Percentiles rank a stretch among this genome's conserved stretches.
These are phyloP conservation scores for Rubia balearica DNA, from an alignment of 305 asterid genomes.

Conservation along the genomic window DNA sequence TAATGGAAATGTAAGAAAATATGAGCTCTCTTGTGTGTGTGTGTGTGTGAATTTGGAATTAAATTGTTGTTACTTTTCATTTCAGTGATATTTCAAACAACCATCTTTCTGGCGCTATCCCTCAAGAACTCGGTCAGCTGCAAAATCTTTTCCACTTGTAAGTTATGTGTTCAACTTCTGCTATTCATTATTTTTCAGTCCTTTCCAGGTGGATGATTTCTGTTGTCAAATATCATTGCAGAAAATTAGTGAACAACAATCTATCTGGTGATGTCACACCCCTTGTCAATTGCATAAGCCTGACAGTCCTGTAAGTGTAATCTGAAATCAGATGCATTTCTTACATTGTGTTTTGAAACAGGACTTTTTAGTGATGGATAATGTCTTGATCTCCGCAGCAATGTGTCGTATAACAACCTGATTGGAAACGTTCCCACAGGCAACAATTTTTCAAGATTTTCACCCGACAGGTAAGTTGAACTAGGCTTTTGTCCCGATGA, in stretches of 20 bases:
- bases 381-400: constrained; percentile 39
- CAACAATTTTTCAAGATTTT: constrained; percentile 83
- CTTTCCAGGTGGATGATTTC: neutral
- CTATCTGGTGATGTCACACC: constrained; percentile 71
- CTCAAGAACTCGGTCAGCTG: constrained; percentile 82
- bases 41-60: neutral
- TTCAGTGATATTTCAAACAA: constrained; percentile 84
- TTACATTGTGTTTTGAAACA: neutral
- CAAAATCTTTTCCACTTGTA: constrained; percentile 79
- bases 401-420: constrained; percentile 75
- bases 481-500: neutral
- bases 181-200: neutral
- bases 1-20: constrained; percentile 78
- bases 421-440: constrained; percentile 80
- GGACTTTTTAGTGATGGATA: neutral
- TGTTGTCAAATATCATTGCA: constrained; percentile 17
- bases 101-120: constrained; percentile 73
- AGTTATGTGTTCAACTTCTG: constrained; percentile 18
- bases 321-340: neutral
- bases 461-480: constrained; percentile 60
- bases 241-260: constrained; percentile 74
- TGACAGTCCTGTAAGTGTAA: constrained; percentile 60
- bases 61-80: constrained; percentile 1
- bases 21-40: neutral
- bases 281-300: constrained; percentile 65